phyloP scores from a whole-genome alignment of 768 basidiomycete genomes.

The Hortiboletus campestris region DNA sequence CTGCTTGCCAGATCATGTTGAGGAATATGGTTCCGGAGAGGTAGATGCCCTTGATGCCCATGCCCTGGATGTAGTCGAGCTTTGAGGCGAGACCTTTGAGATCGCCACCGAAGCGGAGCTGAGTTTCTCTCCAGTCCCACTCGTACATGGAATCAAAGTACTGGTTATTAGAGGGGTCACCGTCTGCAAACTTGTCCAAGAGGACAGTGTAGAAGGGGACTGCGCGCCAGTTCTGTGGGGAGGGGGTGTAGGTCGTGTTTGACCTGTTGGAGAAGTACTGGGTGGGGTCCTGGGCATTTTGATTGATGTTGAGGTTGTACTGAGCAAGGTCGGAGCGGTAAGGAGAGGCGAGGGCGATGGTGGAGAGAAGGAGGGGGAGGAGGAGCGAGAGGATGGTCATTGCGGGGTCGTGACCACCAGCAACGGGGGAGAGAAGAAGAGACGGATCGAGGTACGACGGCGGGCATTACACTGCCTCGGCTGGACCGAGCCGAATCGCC shows the following conservation, averaged over 20 bases:
- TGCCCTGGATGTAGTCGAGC: constrained; percentile 86
- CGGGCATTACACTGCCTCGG: too few species aligned
- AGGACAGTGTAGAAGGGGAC: constrained; percentile 80
- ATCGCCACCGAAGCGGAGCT: constrained; percentile 88
- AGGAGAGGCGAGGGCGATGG: constrained; percentile 55
- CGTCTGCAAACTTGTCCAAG: constrained; percentile 92
- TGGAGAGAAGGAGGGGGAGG: constrained; percentile 26
- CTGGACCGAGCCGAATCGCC: too few species aligned
- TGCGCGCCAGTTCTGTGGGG: constrained; percentile 83
- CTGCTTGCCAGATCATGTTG: constrained; percentile 97
- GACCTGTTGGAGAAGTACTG: constrained; percentile 64
- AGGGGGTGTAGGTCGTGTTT: constrained; percentile 69
- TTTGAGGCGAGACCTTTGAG: constrained; percentile 70
- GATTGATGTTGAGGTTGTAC: constrained; percentile 80
- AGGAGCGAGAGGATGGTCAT: constrained; percentile 36
- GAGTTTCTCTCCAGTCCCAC: constrained; percentile 84
- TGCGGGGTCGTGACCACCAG: not conserved
- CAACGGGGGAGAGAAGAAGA: not conserved
- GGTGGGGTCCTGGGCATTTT: constrained; percentile 61
- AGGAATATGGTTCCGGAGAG: constrained; percentile 91
- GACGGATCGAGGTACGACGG: too few species aligned
- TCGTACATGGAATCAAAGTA: constrained; percentile 80
- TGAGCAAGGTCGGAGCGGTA: constrained; percentile 63
- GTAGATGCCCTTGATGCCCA: constrained; percentile 83
- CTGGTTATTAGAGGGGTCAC: constrained; percentile 90